Percentiles rank a stretch among this genome's conserved stretches.
Evolutionary conservation across 257 asterid genomes (phyloP).

Genomic region (Nicotiana tomentosiformis): DNA sequence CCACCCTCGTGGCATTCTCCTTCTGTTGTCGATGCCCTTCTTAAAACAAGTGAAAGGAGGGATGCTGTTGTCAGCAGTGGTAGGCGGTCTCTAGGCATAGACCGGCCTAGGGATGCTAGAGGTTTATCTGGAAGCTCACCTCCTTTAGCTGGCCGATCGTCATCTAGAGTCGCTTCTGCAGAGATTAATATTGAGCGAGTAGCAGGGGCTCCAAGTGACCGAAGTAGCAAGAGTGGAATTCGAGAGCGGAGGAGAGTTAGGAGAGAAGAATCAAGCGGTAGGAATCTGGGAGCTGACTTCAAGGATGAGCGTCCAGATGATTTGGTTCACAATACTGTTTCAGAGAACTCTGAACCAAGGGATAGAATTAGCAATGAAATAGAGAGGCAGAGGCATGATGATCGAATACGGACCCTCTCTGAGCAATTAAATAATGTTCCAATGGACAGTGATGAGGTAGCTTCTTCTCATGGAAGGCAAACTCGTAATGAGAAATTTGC

Average conservation of each 20-base stretch:
- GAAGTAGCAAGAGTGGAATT: slow-evolving; percentile 35
- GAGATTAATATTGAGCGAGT: slow-evolving; percentile 13
- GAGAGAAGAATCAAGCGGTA: slow-evolving; percentile 40
- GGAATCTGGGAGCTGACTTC: slow-evolving; percentile 30
- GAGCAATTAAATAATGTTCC: slow-evolving; percentile 49
- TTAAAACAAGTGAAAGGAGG: slow-evolving; percentile 29
- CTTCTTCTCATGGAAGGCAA: slow-evolving; percentile 41
- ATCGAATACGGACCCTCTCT: slow-evolving; percentile 42
- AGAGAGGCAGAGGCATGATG: slow-evolving; percentile 30
- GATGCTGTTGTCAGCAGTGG: slow-evolving; percentile 40
- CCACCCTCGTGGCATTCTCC: slow-evolving; percentile 56
- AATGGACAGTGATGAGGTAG: slow-evolving; percentile 57
- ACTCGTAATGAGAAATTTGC: slow-evolving; percentile 24
- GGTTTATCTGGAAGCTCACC: slow-evolving; percentile 47
- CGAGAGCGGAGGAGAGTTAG: slow-evolving; percentile 37
- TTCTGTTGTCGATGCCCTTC: slow-evolving; percentile 38
- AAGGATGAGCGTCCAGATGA: slow-evolving; percentile 19
- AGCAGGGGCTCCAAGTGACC: slow-evolving; percentile 25
- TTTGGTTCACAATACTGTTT: slow-evolving; percentile 22
- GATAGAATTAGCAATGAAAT: slow-evolving; percentile 27
- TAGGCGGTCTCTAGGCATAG: slow-evolving; percentile 47
- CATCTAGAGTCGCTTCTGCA: slow-evolving; percentile 19
- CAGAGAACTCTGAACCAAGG: slow-evolving; percentile 40
- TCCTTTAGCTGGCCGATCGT: slow-evolving; percentile 20
- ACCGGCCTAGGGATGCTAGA: slow-evolving; percentile 27